Percentiles rank a stretch among this genome's conserved stretches.
Conservation (phyloP, 2,329 filamentous ascomycete genomes). For the Lachnellula cervina region DNA sequence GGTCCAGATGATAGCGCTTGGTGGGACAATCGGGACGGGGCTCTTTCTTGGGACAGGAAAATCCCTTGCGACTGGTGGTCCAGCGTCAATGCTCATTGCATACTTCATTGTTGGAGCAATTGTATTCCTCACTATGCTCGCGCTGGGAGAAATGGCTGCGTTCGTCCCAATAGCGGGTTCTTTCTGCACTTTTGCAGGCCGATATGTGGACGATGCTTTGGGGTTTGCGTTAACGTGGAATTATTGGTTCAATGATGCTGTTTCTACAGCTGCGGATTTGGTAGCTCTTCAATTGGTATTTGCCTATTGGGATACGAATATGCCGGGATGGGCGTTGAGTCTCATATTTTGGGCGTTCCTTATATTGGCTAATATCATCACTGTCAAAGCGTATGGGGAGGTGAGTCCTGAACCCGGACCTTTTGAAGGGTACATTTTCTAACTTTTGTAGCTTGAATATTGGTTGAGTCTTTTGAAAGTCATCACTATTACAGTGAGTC, state of each 20-base stretch:
- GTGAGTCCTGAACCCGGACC: conserved; percentile 24
- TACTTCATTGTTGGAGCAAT: conserved; percentile 54
- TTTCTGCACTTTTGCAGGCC: conserved; percentile 51
- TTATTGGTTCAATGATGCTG: conserved; percentile 64
- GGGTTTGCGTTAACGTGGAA: conserved; percentile 53
- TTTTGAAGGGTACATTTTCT: not conserved
- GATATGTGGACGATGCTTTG: conserved; percentile 50
- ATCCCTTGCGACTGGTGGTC: conserved; percentile 54
- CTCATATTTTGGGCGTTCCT: conserved; percentile 56
- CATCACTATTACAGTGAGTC: conserved; percentile 43
- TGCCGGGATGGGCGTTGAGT: conserved; percentile 59
- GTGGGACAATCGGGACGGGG: conserved; percentile 55
- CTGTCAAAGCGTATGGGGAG: conserved; percentile 51
- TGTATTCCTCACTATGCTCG: conserved; percentile 55
- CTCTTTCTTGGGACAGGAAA: conserved; percentile 59
- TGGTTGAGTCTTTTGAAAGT: conserved; percentile 53
- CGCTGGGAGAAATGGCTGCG: conserved; percentile 56
- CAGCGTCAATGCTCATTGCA: conserved; percentile 52
- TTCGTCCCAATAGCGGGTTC: conserved; percentile 50
- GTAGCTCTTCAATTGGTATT: conserved; percentile 54
- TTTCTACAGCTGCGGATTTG: conserved; percentile 55
- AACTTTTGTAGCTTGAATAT: conserved; percentile 42
- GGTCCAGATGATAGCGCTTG: conserved; percentile 63
- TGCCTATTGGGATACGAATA: conserved; percentile 56
- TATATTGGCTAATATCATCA: conserved; percentile 47